Evolutionary conservation across 345 rosid species (phyloP).

Genomic region (Viola odorata): DNA sequence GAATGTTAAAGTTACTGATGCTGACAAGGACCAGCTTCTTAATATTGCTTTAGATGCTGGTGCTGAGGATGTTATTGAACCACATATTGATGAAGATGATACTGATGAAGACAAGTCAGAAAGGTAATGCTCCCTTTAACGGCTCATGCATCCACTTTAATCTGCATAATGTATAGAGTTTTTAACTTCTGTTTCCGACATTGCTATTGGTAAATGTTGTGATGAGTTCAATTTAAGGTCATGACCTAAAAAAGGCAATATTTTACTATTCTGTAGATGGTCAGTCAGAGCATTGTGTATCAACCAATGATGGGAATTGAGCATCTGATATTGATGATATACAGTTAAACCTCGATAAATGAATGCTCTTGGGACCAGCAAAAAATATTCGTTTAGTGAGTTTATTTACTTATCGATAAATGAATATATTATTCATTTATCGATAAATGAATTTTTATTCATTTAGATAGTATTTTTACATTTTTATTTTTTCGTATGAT

Average conservation of each 20-base stretch:
- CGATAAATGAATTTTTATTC: too few species aligned
- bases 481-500: too few species aligned
- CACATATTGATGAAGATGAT: slow-evolving; percentile 62
- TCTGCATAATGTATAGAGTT: not conserved
- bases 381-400: too few species aligned
- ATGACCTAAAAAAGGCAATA: not conserved
- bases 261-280: not conserved
- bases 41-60: slow-evolving; percentile 78
- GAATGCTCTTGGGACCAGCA: too few species aligned
- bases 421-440: too few species aligned
- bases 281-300: not conserved
- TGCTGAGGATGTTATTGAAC: slow-evolving; percentile 94
- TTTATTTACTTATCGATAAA: too few species aligned
- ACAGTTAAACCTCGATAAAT: too few species aligned
- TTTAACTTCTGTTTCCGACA: not conserved
- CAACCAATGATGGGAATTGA: not conserved
- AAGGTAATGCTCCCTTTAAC: slow-evolving; percentile 31
- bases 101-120: slow-evolving; percentile 62
- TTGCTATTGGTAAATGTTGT: not conserved
- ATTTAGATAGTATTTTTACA: too few species aligned
- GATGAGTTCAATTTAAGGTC: not conserved
- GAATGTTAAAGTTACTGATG: slow-evolving; percentile 64
- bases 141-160: too few species aligned
- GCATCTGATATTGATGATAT: not conserved
- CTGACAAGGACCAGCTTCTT: slow-evolving; percentile 79